phyloP scores from a whole-genome alignment of 441 rosid species.

The Pelargonium myrrhifolium region DNA sequence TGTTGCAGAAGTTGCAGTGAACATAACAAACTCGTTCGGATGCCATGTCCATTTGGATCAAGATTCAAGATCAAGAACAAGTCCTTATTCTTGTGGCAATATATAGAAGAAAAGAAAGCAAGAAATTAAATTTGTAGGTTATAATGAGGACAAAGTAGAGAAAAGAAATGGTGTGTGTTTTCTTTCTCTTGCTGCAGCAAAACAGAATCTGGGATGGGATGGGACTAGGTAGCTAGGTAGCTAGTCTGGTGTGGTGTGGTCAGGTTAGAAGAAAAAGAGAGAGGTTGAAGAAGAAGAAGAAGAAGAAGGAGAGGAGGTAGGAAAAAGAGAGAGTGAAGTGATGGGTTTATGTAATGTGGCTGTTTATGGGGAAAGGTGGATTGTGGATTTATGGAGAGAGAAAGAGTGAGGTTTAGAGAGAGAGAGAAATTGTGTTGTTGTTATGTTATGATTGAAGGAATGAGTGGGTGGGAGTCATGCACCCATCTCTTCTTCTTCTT shows the following conservation, averaged over 20 bases:
- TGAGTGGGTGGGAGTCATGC: conserved; percentile 44
- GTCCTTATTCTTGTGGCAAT: background rate
- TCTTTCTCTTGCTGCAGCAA: too few relatives aligned
- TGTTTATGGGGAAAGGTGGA: conserved; percentile 11
- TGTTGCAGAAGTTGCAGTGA: conserved; percentile 97
- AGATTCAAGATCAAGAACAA: too few relatives aligned
- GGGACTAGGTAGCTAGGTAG: too few relatives aligned
- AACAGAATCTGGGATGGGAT: too few relatives aligned
- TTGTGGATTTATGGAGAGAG: conserved; percentile 9
- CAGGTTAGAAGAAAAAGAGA: background rate
- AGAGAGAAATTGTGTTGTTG: background rate
- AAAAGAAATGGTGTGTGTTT: too few relatives aligned
- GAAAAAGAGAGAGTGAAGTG: conserved; percentile 22
- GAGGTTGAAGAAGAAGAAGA: conserved; percentile 3
- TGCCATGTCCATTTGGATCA: conserved; percentile 31
- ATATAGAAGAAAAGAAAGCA: background rate
- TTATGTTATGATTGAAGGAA: conserved; percentile 43
- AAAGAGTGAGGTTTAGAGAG: background rate
- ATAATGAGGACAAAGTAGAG: too few relatives aligned
- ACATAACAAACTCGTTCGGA: conserved; percentile 84
- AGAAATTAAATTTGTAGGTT: too few relatives aligned
- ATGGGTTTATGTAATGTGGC: conserved; percentile 8
- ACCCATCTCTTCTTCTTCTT: background rate
- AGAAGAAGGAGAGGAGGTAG: conserved; percentile 14
- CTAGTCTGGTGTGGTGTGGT: too few relatives aligned